Base-by-base conservation (phyloP, 306 rosid genomes). In the Parietaria judaica region DNA sequence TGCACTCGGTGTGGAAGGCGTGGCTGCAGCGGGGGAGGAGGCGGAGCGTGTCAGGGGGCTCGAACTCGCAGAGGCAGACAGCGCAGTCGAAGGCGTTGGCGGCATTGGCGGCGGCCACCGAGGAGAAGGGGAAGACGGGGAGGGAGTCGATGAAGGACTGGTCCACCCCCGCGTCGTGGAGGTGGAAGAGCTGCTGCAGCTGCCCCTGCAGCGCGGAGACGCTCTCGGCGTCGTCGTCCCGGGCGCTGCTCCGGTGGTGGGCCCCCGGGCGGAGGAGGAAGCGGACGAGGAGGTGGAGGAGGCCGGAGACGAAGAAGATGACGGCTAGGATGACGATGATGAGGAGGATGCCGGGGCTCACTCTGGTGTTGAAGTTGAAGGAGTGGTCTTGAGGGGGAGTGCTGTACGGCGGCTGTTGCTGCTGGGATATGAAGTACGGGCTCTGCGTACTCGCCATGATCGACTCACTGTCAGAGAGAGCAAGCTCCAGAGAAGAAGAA, bases 151-250 rank as follows among this genome's bases (percentile, higher is more conserved):
- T 88, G 74, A 76, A 88, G 60, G 99, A 84, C 38, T 94, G 99
- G 66, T 94, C 99, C 51, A 88, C 99, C 6, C 99, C 99, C 66
- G 97, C 71, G 69, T 94, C 99, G 52, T 94, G 99, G 51, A 88
- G 99, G 41, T 86, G 94, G 57, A 94, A 94, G 4, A 88, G 97
- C 61, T 94, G 97, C 75, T 86, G 99, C 56, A 88, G 71, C 63
- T 94, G 99, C 0, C 99, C 99, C 72, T 94, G 97, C 61, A 94
- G 86, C 16, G 81, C 97, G 47, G 89, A 81, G 52, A 78, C 95
- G 66, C 74, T 81, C 58, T 80, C 88, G 41, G 75, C 68, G 36
- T 81, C 95, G 52, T 86, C 91, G 64, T 86, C 87, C 72, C 89
- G 78, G 15, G 36, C 53, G 53, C 14, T 1, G 53, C 14, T 5